Conservation (phyloP, 257 asterid species). For the Primulina tabacum region DNA sequence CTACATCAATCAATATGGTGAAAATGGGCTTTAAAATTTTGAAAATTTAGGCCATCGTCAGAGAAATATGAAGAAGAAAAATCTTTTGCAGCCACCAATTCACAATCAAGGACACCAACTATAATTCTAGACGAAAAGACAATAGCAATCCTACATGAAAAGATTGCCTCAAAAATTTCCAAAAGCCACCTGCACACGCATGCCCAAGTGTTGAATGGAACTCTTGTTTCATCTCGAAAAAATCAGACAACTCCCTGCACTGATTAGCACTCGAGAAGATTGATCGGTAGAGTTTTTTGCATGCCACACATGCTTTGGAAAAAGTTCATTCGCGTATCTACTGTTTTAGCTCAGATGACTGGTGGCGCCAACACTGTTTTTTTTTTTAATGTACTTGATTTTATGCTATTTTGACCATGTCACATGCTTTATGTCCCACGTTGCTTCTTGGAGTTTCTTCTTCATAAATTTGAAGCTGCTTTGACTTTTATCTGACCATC, state of each 20-base stretch:
- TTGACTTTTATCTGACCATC: conserved; percentile 74
- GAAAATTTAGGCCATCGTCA: too few species aligned
- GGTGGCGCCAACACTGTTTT: not conserved
- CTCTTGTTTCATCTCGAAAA: not conserved
- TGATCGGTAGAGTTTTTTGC: not conserved
- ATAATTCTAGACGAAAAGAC: not conserved
- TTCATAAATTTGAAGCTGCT: conserved; percentile 79
- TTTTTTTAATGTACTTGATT: not conserved
- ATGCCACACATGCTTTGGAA: not conserved
- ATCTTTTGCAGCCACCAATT: too few species aligned
- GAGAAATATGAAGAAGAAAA: too few species aligned
- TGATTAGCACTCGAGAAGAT: not conserved
- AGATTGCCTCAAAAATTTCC: not conserved
- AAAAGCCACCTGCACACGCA: not conserved
- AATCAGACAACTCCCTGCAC: not conserved
- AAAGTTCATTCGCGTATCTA: not conserved
- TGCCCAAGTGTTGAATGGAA: not conserved
- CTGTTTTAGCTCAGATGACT: not conserved
- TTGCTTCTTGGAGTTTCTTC: conserved; percentile 71
- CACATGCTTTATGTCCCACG: conserved; percentile 47
- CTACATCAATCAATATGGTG: too few species aligned
- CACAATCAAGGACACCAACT: too few species aligned
- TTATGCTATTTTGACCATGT: conserved; percentile 21
- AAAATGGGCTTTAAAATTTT: too few species aligned
- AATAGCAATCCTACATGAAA: not conserved